These are phyloP conservation scores for Amylocystis lapponica DNA, from an alignment of 768 basidiomycete species.

Conservation along the genomic window DNA sequence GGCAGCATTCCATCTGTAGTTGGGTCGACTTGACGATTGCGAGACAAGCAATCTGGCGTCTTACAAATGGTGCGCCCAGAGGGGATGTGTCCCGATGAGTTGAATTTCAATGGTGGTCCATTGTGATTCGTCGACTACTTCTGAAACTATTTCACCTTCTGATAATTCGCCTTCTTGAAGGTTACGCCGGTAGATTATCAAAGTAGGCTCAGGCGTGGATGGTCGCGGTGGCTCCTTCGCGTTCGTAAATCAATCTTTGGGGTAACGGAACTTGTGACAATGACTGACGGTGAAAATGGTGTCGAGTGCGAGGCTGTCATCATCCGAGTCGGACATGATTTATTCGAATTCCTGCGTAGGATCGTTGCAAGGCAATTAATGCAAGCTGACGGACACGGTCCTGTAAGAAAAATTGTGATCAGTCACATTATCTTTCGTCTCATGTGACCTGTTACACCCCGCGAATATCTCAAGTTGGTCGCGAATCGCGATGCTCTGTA, in stretches of 20 bases:
- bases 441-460: no score
- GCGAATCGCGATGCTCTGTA: no score
- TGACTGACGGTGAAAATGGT: slow-evolving; percentile 8
- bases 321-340: slow-evolving; percentile 12
- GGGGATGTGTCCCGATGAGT: slow-evolving; percentile 72
- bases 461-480: no score
- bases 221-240: slow-evolving; percentile 60
- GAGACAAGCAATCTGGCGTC: slow-evolving; percentile 8
- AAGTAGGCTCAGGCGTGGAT: slow-evolving; percentile 58
- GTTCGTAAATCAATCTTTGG: not conserved
- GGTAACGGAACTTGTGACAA: not conserved
- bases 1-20: slow-evolving; percentile 75
- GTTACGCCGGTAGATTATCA: slow-evolving; percentile 41
- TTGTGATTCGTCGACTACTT: not conserved
- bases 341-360: no score
- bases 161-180: not conserved
- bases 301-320: slow-evolving; percentile 6
- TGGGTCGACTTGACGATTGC: not conserved
- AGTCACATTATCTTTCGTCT: no score
- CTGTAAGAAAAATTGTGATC: no score
- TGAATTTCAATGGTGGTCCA: slow-evolving; percentile 47
- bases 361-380: no score
- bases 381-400: no score
- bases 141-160: not conserved
- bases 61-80: slow-evolving; percentile 81